Evolutionary conservation across 2,329 filamentous ascomycete species (phyloP), one percentile per base, ranked within the genome.

Genomic region (Diaporthe batatas): DNA sequence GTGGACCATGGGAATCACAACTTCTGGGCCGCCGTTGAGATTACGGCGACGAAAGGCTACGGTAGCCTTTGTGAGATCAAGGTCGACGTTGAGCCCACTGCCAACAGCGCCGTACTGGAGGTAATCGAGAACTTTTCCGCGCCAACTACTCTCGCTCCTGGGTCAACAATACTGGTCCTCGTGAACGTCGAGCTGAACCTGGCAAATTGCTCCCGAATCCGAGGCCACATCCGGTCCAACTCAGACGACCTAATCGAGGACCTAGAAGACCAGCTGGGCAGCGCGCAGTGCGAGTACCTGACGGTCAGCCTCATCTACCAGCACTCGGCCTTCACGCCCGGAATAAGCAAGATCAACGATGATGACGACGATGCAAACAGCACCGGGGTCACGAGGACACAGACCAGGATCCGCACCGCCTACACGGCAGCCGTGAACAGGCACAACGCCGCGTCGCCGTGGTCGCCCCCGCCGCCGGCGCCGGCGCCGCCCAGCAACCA

Each of bases 191-290:
- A 79, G 6, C 79, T 88, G 14, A 76, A 80, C 54, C 71, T 72
- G 29, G 64, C 70, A 73, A 54, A 57, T 53, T 11, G 51, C 47
- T 58, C 73, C 36, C 34, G 59, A 2, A 55, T 70, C 6, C 71
- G 69, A 18, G 70, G 73, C 11, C 80, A 84, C 68, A 42, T 77
- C 11, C 80, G 81, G 42, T 82, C 84, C 59, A 84, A 82, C 51
- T 86, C 89, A 0, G 88, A 91, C 16, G 84, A 88, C 53, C 81
- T 91, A 42, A 89, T 92, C 21, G 84, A 88, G 32, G 88, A 91
- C 72, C 82, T 92, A 14, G 88, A 91, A 76, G 81, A 83, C 39
- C 85, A 90, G 71, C 84, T 92, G 3, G 88, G 89, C 39, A 82
- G 84, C 68, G 82, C 82, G 4, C 79, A 79, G 25, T 83, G 83